Evolutionary conservation across 805 yeast genomes (phyloP).

Genomic region (Nakazawaea wickerhamii): DNA sequence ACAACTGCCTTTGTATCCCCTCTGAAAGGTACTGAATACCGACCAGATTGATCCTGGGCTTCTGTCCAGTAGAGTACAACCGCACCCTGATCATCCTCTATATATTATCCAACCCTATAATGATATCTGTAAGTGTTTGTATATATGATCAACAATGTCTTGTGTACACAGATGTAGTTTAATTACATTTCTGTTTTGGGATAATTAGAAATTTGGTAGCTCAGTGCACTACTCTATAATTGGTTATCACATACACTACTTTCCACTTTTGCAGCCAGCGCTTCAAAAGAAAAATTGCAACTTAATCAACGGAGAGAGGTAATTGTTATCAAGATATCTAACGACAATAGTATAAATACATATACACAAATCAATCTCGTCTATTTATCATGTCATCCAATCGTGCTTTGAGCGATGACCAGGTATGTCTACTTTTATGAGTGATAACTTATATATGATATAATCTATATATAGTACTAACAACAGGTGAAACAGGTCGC

Average conservation of each 20-base stretch:
- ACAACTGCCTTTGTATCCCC: slow-evolving; percentile 54
- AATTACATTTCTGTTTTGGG: background rate
- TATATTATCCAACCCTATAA: background rate
- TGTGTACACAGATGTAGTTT: too few species aligned
- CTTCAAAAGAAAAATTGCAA: too few species aligned
- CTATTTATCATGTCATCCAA: slow-evolving; percentile 23
- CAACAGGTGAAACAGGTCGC: slow-evolving; percentile 60
- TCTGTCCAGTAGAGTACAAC: slow-evolving; percentile 17
- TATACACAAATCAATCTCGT: background rate
- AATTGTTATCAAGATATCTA: too few species aligned
- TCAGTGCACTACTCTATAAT: too few species aligned
- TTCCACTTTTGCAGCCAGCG: too few species aligned
- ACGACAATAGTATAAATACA: too few species aligned
- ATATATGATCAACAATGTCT: too few species aligned
- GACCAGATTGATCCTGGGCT: slow-evolving; percentile 63
- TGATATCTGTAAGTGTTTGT: too few species aligned
- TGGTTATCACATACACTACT: background rate
- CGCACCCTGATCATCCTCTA: background rate
- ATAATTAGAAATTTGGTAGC: too few species aligned
- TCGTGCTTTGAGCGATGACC: slow-evolving; percentile 40
- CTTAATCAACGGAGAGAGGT: too few species aligned
- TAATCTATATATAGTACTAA: too few species aligned
- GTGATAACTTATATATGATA: too few species aligned
- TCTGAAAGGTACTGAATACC: slow-evolving; percentile 75
- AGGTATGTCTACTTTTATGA: slow-evolving; percentile 34